Evolutionary conservation across 1,139 yeast genomes (phyloP).

Genomic region (Yamadazyma dendronema): DNA sequence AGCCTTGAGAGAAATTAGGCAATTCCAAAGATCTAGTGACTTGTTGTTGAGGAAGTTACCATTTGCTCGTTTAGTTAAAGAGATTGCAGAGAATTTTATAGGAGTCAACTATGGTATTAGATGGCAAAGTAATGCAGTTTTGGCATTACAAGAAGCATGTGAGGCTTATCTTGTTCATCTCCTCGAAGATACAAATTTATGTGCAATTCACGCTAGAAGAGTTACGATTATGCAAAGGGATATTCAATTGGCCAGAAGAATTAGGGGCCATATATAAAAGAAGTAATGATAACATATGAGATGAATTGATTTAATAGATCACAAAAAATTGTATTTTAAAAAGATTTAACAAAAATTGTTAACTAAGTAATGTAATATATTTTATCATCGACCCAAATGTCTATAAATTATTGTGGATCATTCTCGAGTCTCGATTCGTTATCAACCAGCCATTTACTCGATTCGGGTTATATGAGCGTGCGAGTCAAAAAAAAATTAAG

Average conservation of each 20-base stretch:
- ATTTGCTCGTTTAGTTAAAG: slow-evolving; percentile 84
- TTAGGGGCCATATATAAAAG: slow-evolving; percentile 59
- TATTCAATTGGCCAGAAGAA: slow-evolving; percentile 84
- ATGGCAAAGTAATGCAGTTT: slow-evolving; percentile 87
- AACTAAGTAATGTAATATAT: not conserved
- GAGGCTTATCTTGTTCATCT: slow-evolving; percentile 86
- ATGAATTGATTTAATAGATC: too few relatives aligned
- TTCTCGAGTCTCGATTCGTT: not conserved
- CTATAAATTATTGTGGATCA: too few relatives aligned
- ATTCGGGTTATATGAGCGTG: not conserved
- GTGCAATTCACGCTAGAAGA: slow-evolving; percentile 91
- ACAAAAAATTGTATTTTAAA: not conserved
- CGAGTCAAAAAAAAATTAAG: not conserved
- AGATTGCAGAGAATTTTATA: slow-evolving; percentile 70
- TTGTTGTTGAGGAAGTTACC: slow-evolving; percentile 79
- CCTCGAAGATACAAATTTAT: slow-evolving; percentile 84
- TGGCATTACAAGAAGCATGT: slow-evolving; percentile 90
- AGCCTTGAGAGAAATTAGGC: slow-evolving; percentile 76
- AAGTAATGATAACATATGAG: not conserved
- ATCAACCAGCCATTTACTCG: not conserved
- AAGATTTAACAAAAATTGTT: not conserved
- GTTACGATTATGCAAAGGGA: slow-evolving; percentile 95
- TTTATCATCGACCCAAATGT: too few relatives aligned
- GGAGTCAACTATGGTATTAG: slow-evolving; percentile 61
- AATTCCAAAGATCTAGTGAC: slow-evolving; percentile 76